Conservation (phyloP, 768 basidiomycete genomes). For the Gymnopilus dilepis region DNA sequence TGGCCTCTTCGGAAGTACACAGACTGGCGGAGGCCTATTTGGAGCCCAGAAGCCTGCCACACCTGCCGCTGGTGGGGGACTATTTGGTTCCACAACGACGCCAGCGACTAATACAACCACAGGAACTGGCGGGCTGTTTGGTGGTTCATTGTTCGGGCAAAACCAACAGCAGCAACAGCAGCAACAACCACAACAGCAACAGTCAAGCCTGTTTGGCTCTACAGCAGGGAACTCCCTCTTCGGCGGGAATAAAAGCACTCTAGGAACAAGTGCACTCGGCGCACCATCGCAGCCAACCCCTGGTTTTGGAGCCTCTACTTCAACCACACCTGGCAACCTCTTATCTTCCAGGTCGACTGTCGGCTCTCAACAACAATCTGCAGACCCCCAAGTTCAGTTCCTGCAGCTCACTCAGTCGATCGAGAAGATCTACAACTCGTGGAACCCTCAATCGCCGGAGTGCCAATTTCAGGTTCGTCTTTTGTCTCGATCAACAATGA, state of each 20-base stretch:
- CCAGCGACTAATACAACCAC: conserved; percentile 25
- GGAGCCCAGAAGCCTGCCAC: conserved; percentile 16
- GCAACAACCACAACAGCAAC: conserved; percentile 32
- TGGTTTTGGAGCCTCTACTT: conserved; percentile 35
- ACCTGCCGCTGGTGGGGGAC: conserved; percentile 24
- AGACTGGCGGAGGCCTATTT: conserved; percentile 28
- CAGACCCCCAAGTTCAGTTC: conserved; percentile 68
- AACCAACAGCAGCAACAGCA: conserved; percentile 25
- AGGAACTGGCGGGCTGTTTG: conserved; percentile 29
- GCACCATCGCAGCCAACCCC: conserved; percentile 29
- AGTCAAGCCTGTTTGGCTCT: conserved; percentile 38
- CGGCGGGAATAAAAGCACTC: conserved; percentile 29
- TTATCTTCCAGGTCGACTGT: conserved; percentile 43
- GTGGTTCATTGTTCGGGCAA: conserved; percentile 28
- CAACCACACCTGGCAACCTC: conserved; percentile 38
- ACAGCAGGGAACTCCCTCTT: conserved; percentile 31
- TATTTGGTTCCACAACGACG: conserved; percentile 33
- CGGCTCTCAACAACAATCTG: conserved; percentile 48
- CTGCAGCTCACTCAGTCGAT: conserved; percentile 59
- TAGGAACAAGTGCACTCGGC: conserved; percentile 28
- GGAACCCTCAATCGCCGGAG: conserved; percentile 69
- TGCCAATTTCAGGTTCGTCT: conserved; percentile 80
- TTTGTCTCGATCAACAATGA: background rate
- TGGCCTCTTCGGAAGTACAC: conserved; percentile 26
- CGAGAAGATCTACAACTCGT: conserved; percentile 67